Evolutionary conservation across 2,329 filamentous ascomycete species (phyloP).

Genomic region (Pseudopithomyces maydicus): DNA sequence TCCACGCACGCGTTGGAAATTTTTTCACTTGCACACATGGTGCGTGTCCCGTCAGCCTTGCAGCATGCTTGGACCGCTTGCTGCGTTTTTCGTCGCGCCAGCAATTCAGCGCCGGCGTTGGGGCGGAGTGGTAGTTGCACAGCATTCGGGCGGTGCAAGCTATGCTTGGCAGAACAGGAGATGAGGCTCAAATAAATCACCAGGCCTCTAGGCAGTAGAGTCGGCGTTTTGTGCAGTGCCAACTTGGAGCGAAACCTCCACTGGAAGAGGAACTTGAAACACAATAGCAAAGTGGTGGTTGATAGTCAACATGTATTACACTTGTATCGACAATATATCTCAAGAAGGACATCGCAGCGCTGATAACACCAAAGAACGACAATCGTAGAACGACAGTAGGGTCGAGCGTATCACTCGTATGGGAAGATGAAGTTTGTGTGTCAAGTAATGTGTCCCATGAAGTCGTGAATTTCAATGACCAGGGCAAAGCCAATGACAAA

Average conservation of each 20-base stretch:
- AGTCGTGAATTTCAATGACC: slow-evolving; percentile 26
- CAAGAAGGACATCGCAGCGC: too few relatives aligned
- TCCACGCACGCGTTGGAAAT: neutral
- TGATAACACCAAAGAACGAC: too few relatives aligned
- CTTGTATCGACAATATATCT: too few relatives aligned
- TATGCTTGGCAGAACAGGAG: neutral
- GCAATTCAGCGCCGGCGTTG: neutral
- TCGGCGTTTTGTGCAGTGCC: too few relatives aligned
- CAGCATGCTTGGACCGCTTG: neutral
- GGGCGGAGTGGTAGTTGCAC: slow-evolving; percentile 6
- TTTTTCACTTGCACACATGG: slow-evolving; percentile 1
- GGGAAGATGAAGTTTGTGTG: neutral
- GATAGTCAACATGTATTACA: too few relatives aligned
- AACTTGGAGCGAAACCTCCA: too few relatives aligned
- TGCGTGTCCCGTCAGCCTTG: neutral
- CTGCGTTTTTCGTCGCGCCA: neutral
- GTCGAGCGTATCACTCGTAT: too few relatives aligned
- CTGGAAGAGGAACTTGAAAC: too few relatives aligned
- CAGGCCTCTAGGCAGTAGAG: neutral
- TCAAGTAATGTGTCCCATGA: slow-evolving; percentile 17
- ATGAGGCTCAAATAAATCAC: slow-evolving; percentile 1
- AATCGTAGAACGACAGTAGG: too few relatives aligned
- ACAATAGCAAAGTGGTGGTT: too few relatives aligned
- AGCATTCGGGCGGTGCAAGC: neutral
- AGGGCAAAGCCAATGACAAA: slow-evolving; percentile 29